These are phyloP conservation scores for Coleophoma crateriformis DNA, from an alignment of 2,329 filamentous ascomycete species.

Conservation along the genomic window DNA sequence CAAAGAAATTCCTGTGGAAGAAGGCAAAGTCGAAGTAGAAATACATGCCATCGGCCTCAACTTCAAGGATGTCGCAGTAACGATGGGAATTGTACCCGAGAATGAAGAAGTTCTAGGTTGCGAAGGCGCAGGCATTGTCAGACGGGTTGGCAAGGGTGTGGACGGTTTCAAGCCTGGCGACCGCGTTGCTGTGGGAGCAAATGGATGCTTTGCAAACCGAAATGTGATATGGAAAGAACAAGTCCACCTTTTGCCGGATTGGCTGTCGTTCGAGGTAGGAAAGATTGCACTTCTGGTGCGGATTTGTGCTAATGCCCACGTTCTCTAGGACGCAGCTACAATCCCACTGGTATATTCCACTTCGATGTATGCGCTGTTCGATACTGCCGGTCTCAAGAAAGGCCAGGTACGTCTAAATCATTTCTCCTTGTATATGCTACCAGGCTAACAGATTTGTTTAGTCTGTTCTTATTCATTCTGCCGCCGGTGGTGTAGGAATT, in stretches of 20 bases:
- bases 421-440: neutral
- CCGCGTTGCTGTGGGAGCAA: slow-evolving; percentile 9
- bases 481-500: slow-evolving; percentile 24
- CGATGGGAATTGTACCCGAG: neutral
- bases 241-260: slow-evolving; percentile 28
- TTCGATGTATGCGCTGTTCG: slow-evolving; percentile 8
- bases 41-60: neutral
- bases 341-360: slow-evolving; percentile 27
- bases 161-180: slow-evolving; percentile 11
- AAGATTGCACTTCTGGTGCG: neutral
- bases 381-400: slow-evolving; percentile 8
- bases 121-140: neutral
- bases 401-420: slow-evolving; percentile 9
- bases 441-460: neutral
- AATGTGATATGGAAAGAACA: neutral
- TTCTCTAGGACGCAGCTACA: slow-evolving; percentile 27
- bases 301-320: neutral
- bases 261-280: slow-evolving; percentile 24
- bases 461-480: slow-evolving; percentile 25
- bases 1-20: neutral
- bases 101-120: neutral
- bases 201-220: slow-evolving; percentile 7
- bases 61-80: neutral
- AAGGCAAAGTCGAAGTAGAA: neutral
- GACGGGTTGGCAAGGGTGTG: neutral